phyloP scores from a whole-genome alignment of 139 green algal species.

The Chlorella sp. region DNA sequence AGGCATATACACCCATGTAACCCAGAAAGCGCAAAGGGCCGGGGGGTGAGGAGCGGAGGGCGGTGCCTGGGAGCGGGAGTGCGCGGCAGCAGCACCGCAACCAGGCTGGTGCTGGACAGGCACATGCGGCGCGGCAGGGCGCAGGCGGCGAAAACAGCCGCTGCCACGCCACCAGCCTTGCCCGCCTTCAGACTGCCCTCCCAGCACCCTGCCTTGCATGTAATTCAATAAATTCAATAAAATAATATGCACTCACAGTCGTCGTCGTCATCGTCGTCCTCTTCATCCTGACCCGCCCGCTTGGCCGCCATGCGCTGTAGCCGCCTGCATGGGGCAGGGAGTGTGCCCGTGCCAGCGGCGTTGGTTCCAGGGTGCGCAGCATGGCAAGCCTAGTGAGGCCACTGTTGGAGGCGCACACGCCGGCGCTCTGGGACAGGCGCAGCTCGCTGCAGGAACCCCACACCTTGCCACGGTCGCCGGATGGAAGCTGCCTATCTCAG shows the following conservation, averaged over 20 bases:
- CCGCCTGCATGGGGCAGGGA: constrained; percentile 15
- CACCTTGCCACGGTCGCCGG: too few relatives aligned
- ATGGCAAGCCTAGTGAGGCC: too few relatives aligned
- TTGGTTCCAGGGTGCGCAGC: neutral
- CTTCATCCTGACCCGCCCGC: constrained; percentile 22
- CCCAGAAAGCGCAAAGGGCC: neutral
- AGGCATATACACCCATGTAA: too few relatives aligned
- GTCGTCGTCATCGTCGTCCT: constrained; percentile 30
- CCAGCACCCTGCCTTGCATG: too few relatives aligned
- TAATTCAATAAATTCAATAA: too few relatives aligned
- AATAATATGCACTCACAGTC: neutral
- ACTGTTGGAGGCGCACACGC: too few relatives aligned
- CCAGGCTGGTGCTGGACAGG: neutral
- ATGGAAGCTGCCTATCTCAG: too few relatives aligned
- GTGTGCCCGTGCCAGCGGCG: neutral
- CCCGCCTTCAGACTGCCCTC: too few relatives aligned
- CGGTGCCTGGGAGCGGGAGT: neutral
- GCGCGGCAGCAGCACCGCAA: neutral
- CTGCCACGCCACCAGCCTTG: too few relatives aligned
- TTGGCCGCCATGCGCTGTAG: constrained; percentile 36
- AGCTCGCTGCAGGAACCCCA: too few relatives aligned
- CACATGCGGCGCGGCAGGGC: neutral
- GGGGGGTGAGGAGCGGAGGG: neutral
- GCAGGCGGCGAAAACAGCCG: neutral
- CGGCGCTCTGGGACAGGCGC: constrained; percentile 6